Evolutionary conservation across 2,329 filamentous ascomycete species (phyloP).

Genomic region (Teratosphaeria epicoccoides): DNA sequence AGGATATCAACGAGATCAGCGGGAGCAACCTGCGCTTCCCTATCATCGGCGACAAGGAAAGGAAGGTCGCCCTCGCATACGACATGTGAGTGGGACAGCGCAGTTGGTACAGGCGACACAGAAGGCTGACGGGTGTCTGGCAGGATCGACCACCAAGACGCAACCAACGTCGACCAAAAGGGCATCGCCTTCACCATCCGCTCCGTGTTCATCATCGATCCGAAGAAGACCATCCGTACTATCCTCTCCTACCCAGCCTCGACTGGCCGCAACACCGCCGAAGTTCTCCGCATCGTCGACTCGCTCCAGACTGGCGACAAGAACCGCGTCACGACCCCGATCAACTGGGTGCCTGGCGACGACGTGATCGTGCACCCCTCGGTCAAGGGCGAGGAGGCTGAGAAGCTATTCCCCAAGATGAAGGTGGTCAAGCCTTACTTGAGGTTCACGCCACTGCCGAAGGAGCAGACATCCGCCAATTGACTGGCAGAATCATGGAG

Average conservation of each 20-base stretch:
- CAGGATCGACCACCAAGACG: slow-evolving; percentile 43
- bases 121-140: neutral
- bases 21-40: slow-evolving; percentile 39
- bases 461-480: slow-evolving; percentile 45
- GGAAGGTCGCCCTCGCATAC: slow-evolving; percentile 41
- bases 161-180: slow-evolving; percentile 49
- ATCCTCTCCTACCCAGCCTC: slow-evolving; percentile 54
- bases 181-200: slow-evolving; percentile 53
- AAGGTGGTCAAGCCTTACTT: slow-evolving; percentile 53
- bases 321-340: slow-evolving; percentile 49
- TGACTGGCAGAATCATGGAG: slow-evolving; percentile 15
- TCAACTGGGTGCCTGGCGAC: slow-evolving; percentile 50
- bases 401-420: slow-evolving; percentile 50
- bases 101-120: neutral
- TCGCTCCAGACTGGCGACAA: slow-evolving; percentile 48
- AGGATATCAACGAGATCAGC: slow-evolving; percentile 43
- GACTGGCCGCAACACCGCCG: slow-evolving; percentile 46
- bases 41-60: slow-evolving; percentile 44
- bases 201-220: slow-evolving; percentile 55
- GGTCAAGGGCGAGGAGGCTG: slow-evolving; percentile 48
- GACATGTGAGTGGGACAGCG: slow-evolving; percentile 35
- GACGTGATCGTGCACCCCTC: slow-evolving; percentile 53
- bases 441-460: slow-evolving; percentile 48
- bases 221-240: slow-evolving; percentile 52
- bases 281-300: slow-evolving; percentile 43